Evolutionary conservation across 2,329 filamentous ascomycete species (phyloP).

Genomic region (Xylaria sp.): DNA sequence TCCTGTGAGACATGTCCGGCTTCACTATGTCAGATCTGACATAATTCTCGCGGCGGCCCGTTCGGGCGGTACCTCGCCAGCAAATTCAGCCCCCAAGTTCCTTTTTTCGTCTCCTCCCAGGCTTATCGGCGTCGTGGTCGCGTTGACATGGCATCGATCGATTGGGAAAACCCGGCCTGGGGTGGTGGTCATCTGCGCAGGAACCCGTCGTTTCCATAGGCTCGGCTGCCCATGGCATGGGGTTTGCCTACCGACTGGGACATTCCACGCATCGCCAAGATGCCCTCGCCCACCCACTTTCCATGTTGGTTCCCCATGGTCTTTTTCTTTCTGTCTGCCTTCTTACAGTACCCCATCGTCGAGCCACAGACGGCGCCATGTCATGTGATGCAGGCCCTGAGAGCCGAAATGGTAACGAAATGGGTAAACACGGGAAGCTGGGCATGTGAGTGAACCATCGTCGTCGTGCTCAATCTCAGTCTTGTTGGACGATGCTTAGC

Average conservation of each 20-base stretch:
- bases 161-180: conserved; percentile 24
- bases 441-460: not conserved
- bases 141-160: conserved; percentile 38
- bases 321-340: not conserved
- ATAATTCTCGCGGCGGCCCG: conserved; percentile 25
- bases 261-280: conserved; percentile 20
- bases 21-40: conserved; percentile 25
- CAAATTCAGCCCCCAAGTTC: conserved; percentile 15
- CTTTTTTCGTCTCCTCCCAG: conserved; percentile 5
- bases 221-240: conserved; percentile 28
- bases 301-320: not conserved
- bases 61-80: conserved; percentile 29
- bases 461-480: not conserved
- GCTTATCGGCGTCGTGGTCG: conserved; percentile 24
- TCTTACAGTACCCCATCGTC: not conserved
- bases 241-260: conserved; percentile 15
- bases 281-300: not conserved
- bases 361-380: conserved; percentile 7
- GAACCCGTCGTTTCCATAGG: conserved; percentile 44
- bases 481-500: not conserved
- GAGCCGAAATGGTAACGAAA: conserved; percentile 5
- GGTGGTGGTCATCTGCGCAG: conserved; percentile 45
- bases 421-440: not conserved
- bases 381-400: not conserved
- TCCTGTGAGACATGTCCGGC: conserved; percentile 1